Evolutionary conservation across 345 rosid genomes (phyloP).

Genomic region (Corymbia maculata): DNA sequence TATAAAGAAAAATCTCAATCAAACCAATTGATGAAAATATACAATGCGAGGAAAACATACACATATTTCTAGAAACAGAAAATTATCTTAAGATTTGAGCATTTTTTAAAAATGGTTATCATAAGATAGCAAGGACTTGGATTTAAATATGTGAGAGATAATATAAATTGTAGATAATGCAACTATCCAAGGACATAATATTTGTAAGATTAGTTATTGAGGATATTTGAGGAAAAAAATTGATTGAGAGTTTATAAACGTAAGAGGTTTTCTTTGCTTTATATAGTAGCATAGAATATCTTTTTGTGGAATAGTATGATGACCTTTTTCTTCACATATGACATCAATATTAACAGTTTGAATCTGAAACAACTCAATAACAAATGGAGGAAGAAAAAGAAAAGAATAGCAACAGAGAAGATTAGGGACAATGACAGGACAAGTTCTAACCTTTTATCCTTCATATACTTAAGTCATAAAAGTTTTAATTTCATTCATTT

Average conservation of each 20-base stretch:
- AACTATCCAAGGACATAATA: neutral
- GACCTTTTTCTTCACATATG: too few species aligned
- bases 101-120: too few species aligned
- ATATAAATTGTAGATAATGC: neutral
- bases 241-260: neutral
- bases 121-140: too few species aligned
- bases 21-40: neutral
- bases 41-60: neutral
- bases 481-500: neutral
- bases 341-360: neutral
- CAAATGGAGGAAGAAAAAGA: neutral
- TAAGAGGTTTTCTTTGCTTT: neutral
- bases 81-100: neutral
- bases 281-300: neutral
- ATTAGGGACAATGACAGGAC: neutral
- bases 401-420: neutral
- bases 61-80: neutral
- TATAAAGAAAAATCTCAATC: neutral
- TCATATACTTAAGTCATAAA: neutral
- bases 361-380: neutral
- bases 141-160: neutral
- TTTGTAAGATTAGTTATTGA: neutral
- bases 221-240: neutral
- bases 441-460: neutral
- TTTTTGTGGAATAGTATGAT: too few species aligned